phyloP scores from a whole-genome alignment of 345 rosid species.

The Toxicodendron radicans region DNA sequence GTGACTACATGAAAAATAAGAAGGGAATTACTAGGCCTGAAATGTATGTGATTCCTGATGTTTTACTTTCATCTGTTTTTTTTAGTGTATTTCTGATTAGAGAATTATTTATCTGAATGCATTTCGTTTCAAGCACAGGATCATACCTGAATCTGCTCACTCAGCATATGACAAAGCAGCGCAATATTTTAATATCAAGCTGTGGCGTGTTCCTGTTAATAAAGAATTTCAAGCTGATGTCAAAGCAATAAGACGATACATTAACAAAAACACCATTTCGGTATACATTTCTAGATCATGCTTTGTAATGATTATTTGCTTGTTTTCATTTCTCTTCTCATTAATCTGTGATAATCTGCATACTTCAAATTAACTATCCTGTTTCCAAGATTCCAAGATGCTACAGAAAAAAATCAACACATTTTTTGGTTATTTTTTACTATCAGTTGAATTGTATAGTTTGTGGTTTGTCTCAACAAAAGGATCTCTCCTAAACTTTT shows the following conservation, averaged over 20 bases:
- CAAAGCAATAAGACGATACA: constrained; percentile 56
- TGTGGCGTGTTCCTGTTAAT: constrained; percentile 86
- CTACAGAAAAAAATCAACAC: background rate
- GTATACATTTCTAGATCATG: constrained; percentile 39
- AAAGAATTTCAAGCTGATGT: constrained; percentile 85
- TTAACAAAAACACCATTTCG: constrained; percentile 83
- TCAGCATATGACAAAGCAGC: constrained; percentile 99
- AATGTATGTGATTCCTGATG: constrained; percentile 47
- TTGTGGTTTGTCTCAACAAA: background rate
- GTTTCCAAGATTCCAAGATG: background rate
- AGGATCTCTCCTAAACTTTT: constrained; percentile 21
- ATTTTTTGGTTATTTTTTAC: background rate
- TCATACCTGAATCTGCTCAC: constrained; percentile 92
- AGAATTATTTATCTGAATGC: constrained; percentile 16
- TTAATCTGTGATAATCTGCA: background rate
- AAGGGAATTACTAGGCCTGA: constrained; percentile 89
- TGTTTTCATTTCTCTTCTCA: background rate
- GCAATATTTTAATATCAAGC: constrained; percentile 89
- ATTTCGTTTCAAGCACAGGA: constrained; percentile 49
- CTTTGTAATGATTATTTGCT: background rate
- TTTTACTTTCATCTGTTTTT: constrained; percentile 4
- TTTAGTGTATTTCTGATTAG: constrained; percentile 9
- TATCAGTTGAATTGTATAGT: constrained; percentile 9
- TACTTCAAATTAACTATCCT: background rate
- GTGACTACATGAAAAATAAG: constrained; percentile 86